phyloP scores from a whole-genome alignment of 805 yeast species.

The Kodamaea leandrae region DNA sequence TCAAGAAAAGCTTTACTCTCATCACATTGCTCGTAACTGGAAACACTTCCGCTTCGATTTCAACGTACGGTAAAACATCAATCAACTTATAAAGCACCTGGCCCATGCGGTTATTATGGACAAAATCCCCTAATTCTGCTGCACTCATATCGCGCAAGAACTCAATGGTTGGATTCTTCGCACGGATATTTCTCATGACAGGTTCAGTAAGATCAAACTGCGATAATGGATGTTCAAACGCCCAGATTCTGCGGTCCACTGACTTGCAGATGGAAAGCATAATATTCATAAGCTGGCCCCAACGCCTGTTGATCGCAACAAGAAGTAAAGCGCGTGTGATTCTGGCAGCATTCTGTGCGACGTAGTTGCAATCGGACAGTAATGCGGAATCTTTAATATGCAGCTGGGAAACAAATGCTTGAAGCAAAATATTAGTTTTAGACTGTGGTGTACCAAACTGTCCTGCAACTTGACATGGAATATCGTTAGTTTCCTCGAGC shows the following conservation, averaged over 20 bases:
- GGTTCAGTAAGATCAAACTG: conserved; percentile 81
- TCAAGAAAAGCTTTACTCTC: conserved; percentile 68
- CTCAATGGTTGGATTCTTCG: conserved; percentile 67
- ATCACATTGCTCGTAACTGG: conserved; percentile 88
- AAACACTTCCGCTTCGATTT: conserved; percentile 76
- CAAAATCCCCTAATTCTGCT: conserved; percentile 82
- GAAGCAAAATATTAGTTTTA: conserved; percentile 83
- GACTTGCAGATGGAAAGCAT: conserved; percentile 83
- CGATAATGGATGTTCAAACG: conserved; percentile 81
- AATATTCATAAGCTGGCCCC: conserved; percentile 80
- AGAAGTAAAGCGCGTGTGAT: conserved; percentile 88
- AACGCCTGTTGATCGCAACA: conserved; percentile 81
- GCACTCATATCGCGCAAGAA: conserved; percentile 68
- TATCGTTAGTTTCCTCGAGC: conserved; percentile 47
- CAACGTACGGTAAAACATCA: conserved; percentile 70
- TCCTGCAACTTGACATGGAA: conserved; percentile 80
- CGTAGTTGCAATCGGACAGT: conserved; percentile 83
- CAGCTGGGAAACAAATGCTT: conserved; percentile 81
- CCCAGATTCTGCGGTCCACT: conserved; percentile 82
- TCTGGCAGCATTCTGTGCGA: conserved; percentile 93
- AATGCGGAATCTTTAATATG: conserved; percentile 74
- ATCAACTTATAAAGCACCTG: conserved; percentile 54
- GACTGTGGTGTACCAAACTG: conserved; percentile 73
- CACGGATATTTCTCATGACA: conserved; percentile 58
- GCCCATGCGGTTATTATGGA: conserved; percentile 81